A percentile compares a stretch with the other conserved stretches of the same genome.
These are phyloP conservation scores for Exophiala sideris DNA, from an alignment of 2,329 filamentous ascomycete genomes.

Conservation along the genomic window DNA sequence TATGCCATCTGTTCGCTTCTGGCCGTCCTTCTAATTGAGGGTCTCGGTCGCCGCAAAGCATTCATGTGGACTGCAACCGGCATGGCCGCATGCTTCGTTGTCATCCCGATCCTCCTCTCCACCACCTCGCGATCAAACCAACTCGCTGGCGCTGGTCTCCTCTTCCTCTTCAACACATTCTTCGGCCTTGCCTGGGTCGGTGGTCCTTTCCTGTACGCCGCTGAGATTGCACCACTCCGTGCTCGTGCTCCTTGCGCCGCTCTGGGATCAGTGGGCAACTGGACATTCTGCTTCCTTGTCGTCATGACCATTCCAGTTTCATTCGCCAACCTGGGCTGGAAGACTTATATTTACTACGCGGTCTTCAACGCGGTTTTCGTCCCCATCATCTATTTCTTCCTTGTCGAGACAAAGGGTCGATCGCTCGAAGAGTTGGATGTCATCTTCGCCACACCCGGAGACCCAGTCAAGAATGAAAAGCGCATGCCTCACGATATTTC, in stretches of 20 bases:
- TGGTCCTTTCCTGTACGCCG: conserved; percentile 65
- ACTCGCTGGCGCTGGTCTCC: conserved; percentile 4
- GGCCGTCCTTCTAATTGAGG: conserved; percentile 51
- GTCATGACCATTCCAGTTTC: conserved; percentile 46
- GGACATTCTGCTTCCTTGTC: conserved; percentile 57
- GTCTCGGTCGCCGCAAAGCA: conserved; percentile 58
- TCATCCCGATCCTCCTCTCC: conserved; percentile 36
- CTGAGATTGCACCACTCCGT: conserved; percentile 61
- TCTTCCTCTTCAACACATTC: conserved; percentile 5
- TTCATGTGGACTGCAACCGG: conserved; percentile 69
- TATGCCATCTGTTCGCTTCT: conserved; percentile 53
- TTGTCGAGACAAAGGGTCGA: conserved; percentile 41
- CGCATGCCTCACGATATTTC: conserved; percentile 10
- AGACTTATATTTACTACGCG: conserved; percentile 49
- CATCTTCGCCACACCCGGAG: conserved; percentile 5
- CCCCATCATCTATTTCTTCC: conserved; percentile 42
- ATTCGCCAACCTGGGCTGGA: conserved; percentile 45
- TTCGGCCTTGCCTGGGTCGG: conserved; percentile 5
- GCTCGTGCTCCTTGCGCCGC: conserved; percentile 63
- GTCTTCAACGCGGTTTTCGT: conserved; percentile 47
- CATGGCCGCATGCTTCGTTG: conserved; percentile 64
- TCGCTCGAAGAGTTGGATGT: conserved; percentile 43
- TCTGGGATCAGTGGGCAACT: conserved; percentile 59
- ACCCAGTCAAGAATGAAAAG: conserved; percentile 12
- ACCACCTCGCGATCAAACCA: conserved; percentile 5